Evolutionary conservation across 768 basidiomycete genomes (phyloP).

Genomic region (Termitomyces sp.): DNA sequence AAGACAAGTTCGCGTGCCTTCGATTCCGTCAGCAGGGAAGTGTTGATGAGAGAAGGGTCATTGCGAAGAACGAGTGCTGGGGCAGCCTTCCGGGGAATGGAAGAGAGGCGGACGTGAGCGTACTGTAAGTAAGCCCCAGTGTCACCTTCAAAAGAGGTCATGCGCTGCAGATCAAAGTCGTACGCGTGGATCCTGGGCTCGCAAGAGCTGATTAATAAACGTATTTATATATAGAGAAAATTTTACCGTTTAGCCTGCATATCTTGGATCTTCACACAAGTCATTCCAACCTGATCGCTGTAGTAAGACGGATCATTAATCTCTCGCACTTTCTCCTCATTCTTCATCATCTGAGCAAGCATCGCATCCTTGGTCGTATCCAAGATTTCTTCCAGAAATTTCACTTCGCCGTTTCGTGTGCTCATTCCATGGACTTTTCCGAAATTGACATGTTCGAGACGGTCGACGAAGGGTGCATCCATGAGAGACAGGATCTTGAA

Average conservation of each 20-base stretch:
- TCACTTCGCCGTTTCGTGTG: constrained; percentile 86
- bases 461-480: constrained; percentile 79
- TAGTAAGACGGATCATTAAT: constrained; percentile 81
- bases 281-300: constrained; percentile 82
- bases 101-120: constrained; percentile 90
- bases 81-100: constrained; percentile 26
- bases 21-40: constrained; percentile 1
- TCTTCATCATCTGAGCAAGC: constrained; percentile 95
- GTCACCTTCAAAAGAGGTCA: constrained; percentile 94
- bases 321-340: constrained; percentile 84
- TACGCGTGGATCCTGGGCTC: constrained; percentile 83
- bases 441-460: constrained; percentile 85
- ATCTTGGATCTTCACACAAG: constrained; percentile 96
- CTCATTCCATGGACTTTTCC: constrained; percentile 93
- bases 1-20: constrained; percentile 13
- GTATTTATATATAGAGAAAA: constrained; percentile 2
- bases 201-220: not conserved
- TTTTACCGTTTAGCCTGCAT: constrained; percentile 88
- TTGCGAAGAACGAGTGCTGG: constrained; percentile 3
- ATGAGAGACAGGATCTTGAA: constrained; percentile 90
- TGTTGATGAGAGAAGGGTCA: constrained; percentile 8
- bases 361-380: constrained; percentile 82
- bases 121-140: constrained; percentile 95
- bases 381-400: constrained; percentile 90
- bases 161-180: constrained; percentile 88